A percentile compares a stretch with the other conserved stretches of the same genome.
phyloP scores from a whole-genome alignment of 768 basidiomycete genomes.

The Suillus tomentosus region DNA sequence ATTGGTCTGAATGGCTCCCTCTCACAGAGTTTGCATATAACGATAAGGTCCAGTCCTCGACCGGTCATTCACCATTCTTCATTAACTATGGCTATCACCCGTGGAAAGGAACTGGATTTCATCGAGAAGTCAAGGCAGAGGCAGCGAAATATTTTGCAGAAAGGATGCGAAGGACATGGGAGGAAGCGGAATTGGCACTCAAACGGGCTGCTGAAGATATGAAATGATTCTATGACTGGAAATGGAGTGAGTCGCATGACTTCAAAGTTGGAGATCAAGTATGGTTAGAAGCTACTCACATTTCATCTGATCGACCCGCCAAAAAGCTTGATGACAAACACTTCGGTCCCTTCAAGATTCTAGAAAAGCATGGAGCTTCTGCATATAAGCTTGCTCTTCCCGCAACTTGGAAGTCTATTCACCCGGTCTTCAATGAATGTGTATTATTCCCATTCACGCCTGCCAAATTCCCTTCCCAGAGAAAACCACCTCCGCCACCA shows the following conservation, averaged over 20 bases:
- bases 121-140: slow-evolving; percentile 6
- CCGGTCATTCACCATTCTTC: slow-evolving; percentile 35
- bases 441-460: neutral
- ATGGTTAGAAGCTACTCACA: slow-evolving; percentile 22
- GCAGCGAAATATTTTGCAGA: slow-evolving; percentile 18
- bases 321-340: slow-evolving; percentile 4
- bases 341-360: slow-evolving; percentile 30
- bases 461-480: no score
- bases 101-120: slow-evolving; percentile 15
- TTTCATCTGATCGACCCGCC: slow-evolving; percentile 17
- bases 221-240: slow-evolving; percentile 18
- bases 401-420: slow-evolving; percentile 17
- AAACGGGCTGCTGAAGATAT: slow-evolving; percentile 23
- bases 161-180: slow-evolving; percentile 17
- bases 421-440: slow-evolving; percentile 17
- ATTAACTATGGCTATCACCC: slow-evolving; percentile 22
- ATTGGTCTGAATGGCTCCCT: slow-evolving; percentile 39
- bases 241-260: neutral
- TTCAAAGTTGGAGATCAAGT: slow-evolving; percentile 25
- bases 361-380: slow-evolving; percentile 16
- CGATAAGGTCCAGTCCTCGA: slow-evolving; percentile 25
- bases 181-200: slow-evolving; percentile 12
- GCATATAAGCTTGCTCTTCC: slow-evolving; percentile 27
- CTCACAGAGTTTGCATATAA: slow-evolving; percentile 38
- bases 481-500: no score